These are phyloP conservation scores for Crithidia acanthocephali DNA, from an alignment of 208 protist genomes.

Conservation along the genomic window DNA sequence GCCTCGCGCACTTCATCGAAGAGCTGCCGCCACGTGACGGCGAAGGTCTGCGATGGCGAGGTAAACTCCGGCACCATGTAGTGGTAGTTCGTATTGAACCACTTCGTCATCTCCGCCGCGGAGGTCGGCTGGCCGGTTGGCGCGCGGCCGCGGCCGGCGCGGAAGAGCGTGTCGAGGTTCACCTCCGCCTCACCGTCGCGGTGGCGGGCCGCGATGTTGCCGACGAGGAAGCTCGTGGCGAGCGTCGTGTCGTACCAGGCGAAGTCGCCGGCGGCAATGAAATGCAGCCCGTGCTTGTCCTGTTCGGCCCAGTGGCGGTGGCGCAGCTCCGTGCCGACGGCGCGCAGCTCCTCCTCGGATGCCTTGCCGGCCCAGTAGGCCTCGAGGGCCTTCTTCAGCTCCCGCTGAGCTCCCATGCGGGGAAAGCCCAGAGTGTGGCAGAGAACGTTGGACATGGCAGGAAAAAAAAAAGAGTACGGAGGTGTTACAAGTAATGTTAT, in stretches of 20 bases:
- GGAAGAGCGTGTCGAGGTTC: conserved; percentile 83
- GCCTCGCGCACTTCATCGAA: conserved; percentile 73
- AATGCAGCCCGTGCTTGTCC: neutral
- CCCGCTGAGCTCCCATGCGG: conserved; percentile 77
- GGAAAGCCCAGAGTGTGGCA: conserved; percentile 83
- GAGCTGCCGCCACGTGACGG: conserved; percentile 47
- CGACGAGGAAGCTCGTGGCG: conserved; percentile 69
- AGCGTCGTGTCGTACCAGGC: conserved; percentile 87
- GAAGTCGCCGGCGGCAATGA: conserved; percentile 56
- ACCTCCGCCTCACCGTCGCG: conserved; percentile 26
- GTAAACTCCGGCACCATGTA: conserved; percentile 93
- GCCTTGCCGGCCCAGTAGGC: conserved; percentile 81
- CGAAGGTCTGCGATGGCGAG: conserved; percentile 36
- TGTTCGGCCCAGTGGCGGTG: neutral
- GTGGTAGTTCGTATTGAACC: conserved; percentile 95
- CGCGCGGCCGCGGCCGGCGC: conserved; percentile 79
- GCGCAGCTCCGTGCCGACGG: conserved; percentile 29
- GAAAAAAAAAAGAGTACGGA: neutral
- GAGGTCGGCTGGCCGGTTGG: conserved; percentile 54
- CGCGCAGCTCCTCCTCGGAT: conserved; percentile 47
- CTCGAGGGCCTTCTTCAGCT: conserved; percentile 89
- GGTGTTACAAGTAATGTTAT: neutral
- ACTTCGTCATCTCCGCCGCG: conserved; percentile 92
- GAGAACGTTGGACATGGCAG: conserved; percentile 1
- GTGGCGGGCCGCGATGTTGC: conserved; percentile 78